Conservation (phyloP, 116 monocot species). For the Iris pallida region DNA sequence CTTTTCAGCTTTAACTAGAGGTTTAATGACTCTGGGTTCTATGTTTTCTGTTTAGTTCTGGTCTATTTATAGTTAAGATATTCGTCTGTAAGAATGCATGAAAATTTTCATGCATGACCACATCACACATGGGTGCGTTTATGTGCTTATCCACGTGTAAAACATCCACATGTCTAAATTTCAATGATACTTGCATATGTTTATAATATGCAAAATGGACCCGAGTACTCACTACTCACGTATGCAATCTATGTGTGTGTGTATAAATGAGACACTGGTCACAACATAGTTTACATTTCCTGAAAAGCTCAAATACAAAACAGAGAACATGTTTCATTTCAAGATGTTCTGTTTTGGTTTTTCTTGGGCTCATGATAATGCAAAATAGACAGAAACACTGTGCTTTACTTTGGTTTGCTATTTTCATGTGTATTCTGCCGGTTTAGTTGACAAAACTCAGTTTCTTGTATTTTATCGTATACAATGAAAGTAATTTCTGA, state of each 20-base stretch:
- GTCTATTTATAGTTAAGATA: too few relatives aligned
- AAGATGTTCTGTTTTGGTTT: too few relatives aligned
- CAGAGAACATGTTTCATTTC: too few relatives aligned
- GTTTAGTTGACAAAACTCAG: neutral
- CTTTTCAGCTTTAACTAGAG: too few relatives aligned
- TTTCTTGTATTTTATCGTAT: neutral
- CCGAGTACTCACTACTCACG: neutral
- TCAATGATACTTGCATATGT: neutral
- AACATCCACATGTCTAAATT: neutral
- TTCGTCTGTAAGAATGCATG: too few relatives aligned
- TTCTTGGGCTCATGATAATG: neutral
- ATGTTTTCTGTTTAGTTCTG: too few relatives aligned
- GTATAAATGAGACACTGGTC: neutral
- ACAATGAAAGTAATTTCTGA: neutral
- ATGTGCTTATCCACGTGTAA: neutral
- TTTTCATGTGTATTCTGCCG: neutral
- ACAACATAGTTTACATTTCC: neutral
- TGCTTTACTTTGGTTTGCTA: neutral
- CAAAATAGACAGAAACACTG: neutral
- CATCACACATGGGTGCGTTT: neutral
- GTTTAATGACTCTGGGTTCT: too few relatives aligned
- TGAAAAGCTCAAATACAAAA: too few relatives aligned
- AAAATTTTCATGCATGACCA: neutral
- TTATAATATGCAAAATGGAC: too few relatives aligned
- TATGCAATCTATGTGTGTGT: neutral